Evolutionary conservation across 805 yeast genomes (phyloP).

Genomic region (Grigorovia transvaalensis): DNA sequence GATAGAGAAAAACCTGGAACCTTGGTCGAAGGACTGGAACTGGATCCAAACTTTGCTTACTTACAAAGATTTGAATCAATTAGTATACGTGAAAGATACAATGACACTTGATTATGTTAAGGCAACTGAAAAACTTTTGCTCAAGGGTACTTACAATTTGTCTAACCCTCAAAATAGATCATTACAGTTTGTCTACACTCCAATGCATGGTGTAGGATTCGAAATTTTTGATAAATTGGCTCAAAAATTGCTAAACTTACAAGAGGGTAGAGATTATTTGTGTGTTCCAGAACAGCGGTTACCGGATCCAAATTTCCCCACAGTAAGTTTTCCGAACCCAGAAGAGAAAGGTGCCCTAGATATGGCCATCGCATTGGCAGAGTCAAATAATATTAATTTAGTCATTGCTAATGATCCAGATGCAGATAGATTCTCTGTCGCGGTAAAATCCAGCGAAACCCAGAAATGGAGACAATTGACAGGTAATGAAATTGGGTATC

Average conservation of each 20-base stretch:
- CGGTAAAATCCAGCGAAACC: constrained; percentile 35
- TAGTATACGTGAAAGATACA: constrained; percentile 35
- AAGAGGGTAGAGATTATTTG: constrained; percentile 29
- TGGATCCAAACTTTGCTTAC: constrained; percentile 30
- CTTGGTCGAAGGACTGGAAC: constrained; percentile 48
- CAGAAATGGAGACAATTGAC: constrained; percentile 67
- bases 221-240: constrained; percentile 39
- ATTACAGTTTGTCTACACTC: constrained; percentile 64
- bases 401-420: constrained; percentile 94
- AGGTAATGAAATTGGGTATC: constrained; percentile 83
- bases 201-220: constrained; percentile 91
- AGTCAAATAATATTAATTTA: constrained; percentile 32
- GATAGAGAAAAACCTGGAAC: constrained; percentile 51
- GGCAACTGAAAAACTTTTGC: constrained; percentile 21
- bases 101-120: constrained; percentile 34
- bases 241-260: constrained; percentile 24
- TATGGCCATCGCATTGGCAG: constrained; percentile 53
- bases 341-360: constrained; percentile 89
- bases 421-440: constrained; percentile 87
- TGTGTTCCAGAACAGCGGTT: constrained; percentile 52
- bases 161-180: constrained; percentile 12
- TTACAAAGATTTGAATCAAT: constrained; percentile 14
- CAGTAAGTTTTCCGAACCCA: constrained; percentile 89
- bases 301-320: constrained; percentile 81
- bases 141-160: background rate